phyloP scores from a whole-genome alignment of 2,329 filamentous ascomycete genomes.

The Diaporthe ampelina region DNA sequence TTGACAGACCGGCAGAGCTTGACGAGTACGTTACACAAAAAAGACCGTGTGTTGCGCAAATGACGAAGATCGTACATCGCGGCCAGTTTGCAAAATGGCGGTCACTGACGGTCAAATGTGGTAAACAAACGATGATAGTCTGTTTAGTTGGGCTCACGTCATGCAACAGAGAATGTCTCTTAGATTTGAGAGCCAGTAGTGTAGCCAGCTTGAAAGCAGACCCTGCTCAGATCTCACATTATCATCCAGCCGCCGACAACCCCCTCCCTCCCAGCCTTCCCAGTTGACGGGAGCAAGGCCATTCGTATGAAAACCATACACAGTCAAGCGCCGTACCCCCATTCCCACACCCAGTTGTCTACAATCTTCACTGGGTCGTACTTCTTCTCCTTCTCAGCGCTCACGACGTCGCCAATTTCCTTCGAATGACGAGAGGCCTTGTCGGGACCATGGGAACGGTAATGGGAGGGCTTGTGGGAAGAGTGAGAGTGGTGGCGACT shows the following conservation, averaged over 20 bases:
- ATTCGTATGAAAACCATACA: not conserved
- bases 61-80: not conserved
- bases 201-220: not conserved
- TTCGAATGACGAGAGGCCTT: constrained; percentile 37
- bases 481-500: constrained; percentile 27
- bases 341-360: constrained; percentile 38
- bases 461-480: constrained; percentile 29
- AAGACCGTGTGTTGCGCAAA: not conserved
- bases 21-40: constrained; percentile 4
- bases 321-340: constrained; percentile 19
- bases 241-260: not conserved
- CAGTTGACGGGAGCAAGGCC: not conserved
- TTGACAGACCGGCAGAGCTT: constrained; percentile 2
- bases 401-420: constrained; percentile 32
- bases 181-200: not conserved
- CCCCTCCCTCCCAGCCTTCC: not conserved
- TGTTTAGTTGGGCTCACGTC: not conserved
- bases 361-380: constrained; percentile 39
- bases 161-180: not conserved
- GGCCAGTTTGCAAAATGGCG: not conserved
- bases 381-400: constrained; percentile 34
- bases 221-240: constrained; percentile 8
- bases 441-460: constrained; percentile 27
- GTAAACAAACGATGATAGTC: not conserved
- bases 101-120: not conserved